Base-by-base conservation (phyloP, 169 alveolate genomes). In the Eimeria acervulina region DNA sequence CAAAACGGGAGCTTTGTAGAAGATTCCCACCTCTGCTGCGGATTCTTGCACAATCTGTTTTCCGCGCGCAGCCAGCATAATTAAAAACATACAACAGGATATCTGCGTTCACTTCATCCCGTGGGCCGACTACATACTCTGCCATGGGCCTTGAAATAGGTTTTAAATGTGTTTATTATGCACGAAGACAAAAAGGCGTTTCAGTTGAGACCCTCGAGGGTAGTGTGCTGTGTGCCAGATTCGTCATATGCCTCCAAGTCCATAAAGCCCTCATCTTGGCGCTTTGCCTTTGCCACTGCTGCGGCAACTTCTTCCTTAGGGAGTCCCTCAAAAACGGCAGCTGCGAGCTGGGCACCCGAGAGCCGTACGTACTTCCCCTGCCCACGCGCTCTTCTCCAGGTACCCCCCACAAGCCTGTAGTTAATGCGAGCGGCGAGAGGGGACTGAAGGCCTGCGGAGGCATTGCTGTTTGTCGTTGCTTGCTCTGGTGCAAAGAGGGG, bases 181-280 rank as follows among this genome's bases (percentile, higher is more conserved):
- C 15, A 17, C 15, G 36, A 36, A 1, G 38, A n/a, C 1, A 36
- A 42, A 78, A 5, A 36, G 40, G 12, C 68, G 36, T 42, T 28
- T 83, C n/a, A 83, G 91, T 44, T 83, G 47, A 83, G 70, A 8
- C 91, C 91, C 91, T 83, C 91, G 33, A 83, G 91, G 8, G 91
- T 83, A 33, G 91, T 38, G 72, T 51, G 72, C 52, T 83, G 55
- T 38, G 91, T 47, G 70, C 63, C 91, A 31, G 91, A 83, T 23
- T 83, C 91, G 31, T 83, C 91, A 52, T 83, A 83, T 21, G 91
- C 91, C 76, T 83, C 91, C 31, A 83, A 33, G 91, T 83, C 91
- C 91, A 83, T 83, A 51, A 38, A 44, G 15, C 91, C 91, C 36
- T 44, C 91, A 52, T 83, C 91, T 83, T 83, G 91, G 40, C 91